Evolutionary conservation across 805 yeast genomes (phyloP).

Genomic region (Ogataea ganodermae): DNA sequence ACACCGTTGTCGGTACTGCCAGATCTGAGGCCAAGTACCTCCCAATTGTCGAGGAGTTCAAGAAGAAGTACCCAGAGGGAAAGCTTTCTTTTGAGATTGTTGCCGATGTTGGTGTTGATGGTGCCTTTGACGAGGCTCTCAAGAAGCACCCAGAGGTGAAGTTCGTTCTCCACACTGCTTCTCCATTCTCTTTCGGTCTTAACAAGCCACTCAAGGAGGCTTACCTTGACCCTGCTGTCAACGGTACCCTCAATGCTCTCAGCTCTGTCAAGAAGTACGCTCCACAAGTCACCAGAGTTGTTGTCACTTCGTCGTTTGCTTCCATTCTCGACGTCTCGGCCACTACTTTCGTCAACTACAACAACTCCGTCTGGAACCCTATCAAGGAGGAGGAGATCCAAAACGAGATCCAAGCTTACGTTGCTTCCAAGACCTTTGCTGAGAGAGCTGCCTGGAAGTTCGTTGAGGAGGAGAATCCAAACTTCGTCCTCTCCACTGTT

Average conservation of each 20-base stretch:
- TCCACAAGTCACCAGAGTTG: slow-evolving; percentile 43
- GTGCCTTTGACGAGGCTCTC: slow-evolving; percentile 51
- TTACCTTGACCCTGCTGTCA: slow-evolving; percentile 47
- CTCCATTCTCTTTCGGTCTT: slow-evolving; percentile 36
- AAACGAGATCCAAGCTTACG: slow-evolving; percentile 36
- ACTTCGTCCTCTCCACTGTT: slow-evolving; percentile 35
- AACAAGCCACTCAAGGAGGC: slow-evolving; percentile 43
- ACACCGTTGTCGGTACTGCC: slow-evolving; percentile 16
- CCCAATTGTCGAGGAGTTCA: slow-evolving; percentile 12
- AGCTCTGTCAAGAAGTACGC: slow-evolving; percentile 41
- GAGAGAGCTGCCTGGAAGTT: slow-evolving; percentile 47
- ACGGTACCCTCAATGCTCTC: slow-evolving; percentile 47
- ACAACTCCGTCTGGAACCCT: slow-evolving; percentile 39
- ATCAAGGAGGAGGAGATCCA: slow-evolving; percentile 30
- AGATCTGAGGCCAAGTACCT: slow-evolving; percentile 47
- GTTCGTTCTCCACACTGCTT: slow-evolving; percentile 42
- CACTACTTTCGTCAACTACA: slow-evolving; percentile 16
- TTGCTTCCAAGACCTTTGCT: slow-evolving; percentile 42
- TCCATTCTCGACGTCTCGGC: slow-evolving; percentile 34
- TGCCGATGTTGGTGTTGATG: slow-evolving; percentile 33
- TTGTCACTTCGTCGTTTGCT: slow-evolving; percentile 54
- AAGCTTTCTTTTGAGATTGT: slow-evolving; percentile 36
- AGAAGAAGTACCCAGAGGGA: slow-evolving; percentile 18
- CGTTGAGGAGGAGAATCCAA: slow-evolving; percentile 34
- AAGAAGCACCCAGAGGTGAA: slow-evolving; percentile 37